Conservation (phyloP, 768 basidiomycete genomes). For the Pleurotus giganteus region DNA sequence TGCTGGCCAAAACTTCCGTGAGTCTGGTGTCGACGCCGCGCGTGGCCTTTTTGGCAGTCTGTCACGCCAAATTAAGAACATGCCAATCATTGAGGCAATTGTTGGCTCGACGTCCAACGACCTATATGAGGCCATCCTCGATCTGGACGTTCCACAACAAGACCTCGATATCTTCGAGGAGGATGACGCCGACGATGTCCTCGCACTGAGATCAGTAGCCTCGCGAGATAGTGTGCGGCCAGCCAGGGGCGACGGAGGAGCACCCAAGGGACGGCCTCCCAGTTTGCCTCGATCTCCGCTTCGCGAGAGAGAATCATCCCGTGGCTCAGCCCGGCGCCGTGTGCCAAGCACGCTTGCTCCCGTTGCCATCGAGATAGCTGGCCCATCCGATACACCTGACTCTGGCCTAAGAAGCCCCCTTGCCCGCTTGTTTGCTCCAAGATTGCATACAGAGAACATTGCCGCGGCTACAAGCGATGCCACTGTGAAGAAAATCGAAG, state of each 20-base stretch:
- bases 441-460: conserved; percentile 16
- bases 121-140: conserved; percentile 78
- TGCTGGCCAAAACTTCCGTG: conserved; percentile 47
- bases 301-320: conserved; percentile 16
- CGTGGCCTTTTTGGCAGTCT: conserved; percentile 61
- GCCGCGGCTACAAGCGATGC: conserved; percentile 35
- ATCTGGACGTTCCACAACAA: conserved; percentile 48
- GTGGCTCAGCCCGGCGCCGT: conserved; percentile 17
- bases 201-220: conserved; percentile 35
- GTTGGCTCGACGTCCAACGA: conserved; percentile 69
- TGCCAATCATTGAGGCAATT: conserved; percentile 73
- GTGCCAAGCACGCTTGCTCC: conserved; percentile 16
- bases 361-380: conserved; percentile 14
- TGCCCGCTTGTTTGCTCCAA: conserved; percentile 41
- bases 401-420: conserved; percentile 43
- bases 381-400: conserved; percentile 20
- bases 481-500: conserved; percentile 54
- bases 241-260: conserved; percentile 20
- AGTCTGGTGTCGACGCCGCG: conserved; percentile 49
- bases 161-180: conserved; percentile 52
- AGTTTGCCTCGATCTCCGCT: conserved; percentile 17
- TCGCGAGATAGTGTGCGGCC: conserved; percentile 33
- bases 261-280: conserved; percentile 22
- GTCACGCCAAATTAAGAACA: conserved; percentile 68
- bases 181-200: conserved; percentile 39